Conservation (phyloP, 2,329 filamentous ascomycete species). For the Ambrosiella xylebori region DNA sequence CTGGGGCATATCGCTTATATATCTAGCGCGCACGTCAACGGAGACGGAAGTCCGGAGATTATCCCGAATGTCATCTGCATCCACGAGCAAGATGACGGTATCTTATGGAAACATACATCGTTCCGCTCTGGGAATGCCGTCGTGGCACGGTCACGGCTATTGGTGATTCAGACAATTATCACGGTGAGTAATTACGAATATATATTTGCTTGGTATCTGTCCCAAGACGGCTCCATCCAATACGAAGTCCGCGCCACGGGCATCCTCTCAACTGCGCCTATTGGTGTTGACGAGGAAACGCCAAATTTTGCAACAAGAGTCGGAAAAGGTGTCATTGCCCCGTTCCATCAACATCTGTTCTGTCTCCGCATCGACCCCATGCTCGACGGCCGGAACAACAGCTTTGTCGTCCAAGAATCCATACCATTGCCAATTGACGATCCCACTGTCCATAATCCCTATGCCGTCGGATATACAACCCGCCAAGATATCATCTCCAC, state of each 20-base stretch:
- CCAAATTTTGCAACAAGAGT: constrained; percentile 44
- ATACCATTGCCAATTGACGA: constrained; percentile 25
- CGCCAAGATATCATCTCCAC: constrained; percentile 25
- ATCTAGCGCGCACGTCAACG: constrained; percentile 20
- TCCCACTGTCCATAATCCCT: constrained; percentile 31
- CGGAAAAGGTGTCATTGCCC: constrained; percentile 41
- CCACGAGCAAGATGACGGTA: constrained; percentile 31
- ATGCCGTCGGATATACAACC: constrained; percentile 30
- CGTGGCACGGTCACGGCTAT: constrained; percentile 38
- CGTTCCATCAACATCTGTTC: constrained; percentile 54
- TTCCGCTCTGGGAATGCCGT: constrained; percentile 41
- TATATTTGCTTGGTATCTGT: constrained; percentile 28
- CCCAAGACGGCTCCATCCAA: constrained; percentile 30
- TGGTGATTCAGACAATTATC: constrained; percentile 45
- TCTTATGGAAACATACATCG: constrained; percentile 48
- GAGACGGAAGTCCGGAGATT: constrained; percentile 18
- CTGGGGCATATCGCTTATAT: constrained; percentile 41
- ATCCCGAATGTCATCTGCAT: constrained; percentile 22
- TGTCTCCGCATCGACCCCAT: constrained; percentile 47
- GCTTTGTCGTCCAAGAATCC: constrained; percentile 26
- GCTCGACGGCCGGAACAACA: constrained; percentile 41
- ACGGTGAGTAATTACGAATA: constrained; percentile 52
- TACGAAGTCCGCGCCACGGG: constrained; percentile 25
- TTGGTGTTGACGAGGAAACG: constrained; percentile 34
- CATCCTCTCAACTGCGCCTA: constrained; percentile 28